Conservation (phyloP, 2,329 filamentous ascomycete genomes). For the Trichoderma aggressivum region DNA sequence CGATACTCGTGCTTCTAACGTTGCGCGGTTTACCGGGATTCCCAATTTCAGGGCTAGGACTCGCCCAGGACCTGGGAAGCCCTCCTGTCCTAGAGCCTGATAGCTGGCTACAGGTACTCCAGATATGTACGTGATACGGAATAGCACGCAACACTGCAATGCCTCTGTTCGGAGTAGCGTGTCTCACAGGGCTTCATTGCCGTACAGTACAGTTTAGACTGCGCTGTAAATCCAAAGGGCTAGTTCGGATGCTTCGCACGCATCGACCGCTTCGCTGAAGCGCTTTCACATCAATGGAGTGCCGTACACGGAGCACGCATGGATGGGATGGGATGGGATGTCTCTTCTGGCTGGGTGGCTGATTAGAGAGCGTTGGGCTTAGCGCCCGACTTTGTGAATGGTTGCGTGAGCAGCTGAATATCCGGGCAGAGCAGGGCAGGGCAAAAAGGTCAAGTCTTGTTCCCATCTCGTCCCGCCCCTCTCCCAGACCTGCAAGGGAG, state of each 20-base stretch:
- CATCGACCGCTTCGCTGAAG: background rate
- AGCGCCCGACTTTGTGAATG: background rate
- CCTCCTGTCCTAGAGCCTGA: background rate
- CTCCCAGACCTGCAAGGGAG: no score
- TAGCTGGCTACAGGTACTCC: background rate
- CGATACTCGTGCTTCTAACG: background rate
- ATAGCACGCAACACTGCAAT: background rate
- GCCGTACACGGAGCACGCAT: background rate
- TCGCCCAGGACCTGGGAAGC: background rate
- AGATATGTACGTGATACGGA: background rate
- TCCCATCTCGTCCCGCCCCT: background rate
- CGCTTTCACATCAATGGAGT: background rate
- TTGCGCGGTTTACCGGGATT: background rate
- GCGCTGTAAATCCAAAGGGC: background rate
- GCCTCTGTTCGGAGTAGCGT: conserved; percentile 3
- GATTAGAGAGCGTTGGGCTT: background rate
- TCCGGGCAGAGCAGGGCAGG: background rate
- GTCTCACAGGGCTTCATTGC: background rate
- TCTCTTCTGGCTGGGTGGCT: background rate
- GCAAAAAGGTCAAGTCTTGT: background rate
- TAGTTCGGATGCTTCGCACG: background rate
- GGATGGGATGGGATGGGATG: no score
- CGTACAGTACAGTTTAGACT: background rate
- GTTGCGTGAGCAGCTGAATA: background rate
- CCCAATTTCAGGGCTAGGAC: background rate